Base-by-base conservation (phyloP, 2,329 filamentous ascomycete species). In the Fusarium miscanthi region DNA sequence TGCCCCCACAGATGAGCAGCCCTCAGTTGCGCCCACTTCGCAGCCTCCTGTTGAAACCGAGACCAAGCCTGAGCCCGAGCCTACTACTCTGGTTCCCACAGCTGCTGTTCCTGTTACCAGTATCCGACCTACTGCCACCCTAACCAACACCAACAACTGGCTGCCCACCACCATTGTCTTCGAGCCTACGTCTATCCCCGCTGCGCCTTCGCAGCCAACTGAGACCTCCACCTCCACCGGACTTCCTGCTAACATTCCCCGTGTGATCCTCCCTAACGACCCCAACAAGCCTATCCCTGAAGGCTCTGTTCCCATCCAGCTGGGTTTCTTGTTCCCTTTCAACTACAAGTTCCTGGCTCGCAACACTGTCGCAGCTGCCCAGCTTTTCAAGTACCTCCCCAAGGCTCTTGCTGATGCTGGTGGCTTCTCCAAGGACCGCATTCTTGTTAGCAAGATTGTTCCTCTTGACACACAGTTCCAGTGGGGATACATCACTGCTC, bases 281-380 rank as follows among this genome's bases (percentile, higher is more conserved):
- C 86, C 88, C 53, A 84, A 86, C 25, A 74, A 80, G 14, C 66
- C 83, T 8, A 81, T 86, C 23, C 92, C 93, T 0, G 82, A 86
- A 7, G 92, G 93, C 74, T 90, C 89, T 2, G 90, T 89, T 8
- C 82, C 93, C 75, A 91, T 97, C 74, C 94, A 97, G 80, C 87
- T 98, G 70, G 96, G 93, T 38, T 98, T 98, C 87, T 85, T 89
- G 58, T 92, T 90, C 78, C 88, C 89, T 3, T 87, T 97, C 75
- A 95, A 97, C 84, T 99, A 96, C 81, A 84, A 88, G 13, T 97
- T 97, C 79, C 93, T 98, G 33, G 91, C 92, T 16, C 85, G 85
- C 27, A 90, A 92, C 70, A 86, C 90, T 19, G 87, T 91, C 72
- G 93, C 94, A 23, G 92, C 94, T 9, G 90, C 90, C 42, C 95